A percentile compares a stretch with the other conserved stretches of the same genome.
Conservation (phyloP, 2,329 filamentous ascomycete genomes). For the Nemania sp. region DNA sequence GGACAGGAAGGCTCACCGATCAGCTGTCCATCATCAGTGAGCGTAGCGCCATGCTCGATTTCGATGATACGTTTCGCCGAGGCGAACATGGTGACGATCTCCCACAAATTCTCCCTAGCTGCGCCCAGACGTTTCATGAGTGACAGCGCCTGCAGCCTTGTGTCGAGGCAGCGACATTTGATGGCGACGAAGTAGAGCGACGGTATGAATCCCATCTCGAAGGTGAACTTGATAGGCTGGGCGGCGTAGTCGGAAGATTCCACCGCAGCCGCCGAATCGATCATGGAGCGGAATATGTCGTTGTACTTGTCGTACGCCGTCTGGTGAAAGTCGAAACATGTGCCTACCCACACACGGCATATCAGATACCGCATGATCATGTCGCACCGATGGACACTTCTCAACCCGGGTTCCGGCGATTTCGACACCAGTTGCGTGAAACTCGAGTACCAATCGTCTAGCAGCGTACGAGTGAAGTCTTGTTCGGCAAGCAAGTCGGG, state of each 20-base stretch:
- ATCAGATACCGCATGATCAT: conserved; percentile 41
- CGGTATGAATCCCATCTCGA: conserved; percentile 47
- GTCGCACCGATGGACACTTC: conserved; percentile 12
- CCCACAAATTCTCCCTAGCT: conserved; percentile 44
- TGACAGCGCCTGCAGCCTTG: conserved; percentile 41
- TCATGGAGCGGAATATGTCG: conserved; percentile 38
- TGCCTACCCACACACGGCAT: conserved; percentile 40
- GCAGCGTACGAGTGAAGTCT: conserved; percentile 22
- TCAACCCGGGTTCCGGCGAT: not conserved
- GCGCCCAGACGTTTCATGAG: conserved; percentile 39
- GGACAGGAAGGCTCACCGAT: conserved; percentile 26
- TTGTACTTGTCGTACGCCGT: conserved; percentile 41
- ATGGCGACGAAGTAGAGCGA: conserved; percentile 44
- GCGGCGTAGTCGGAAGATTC: conserved; percentile 3
- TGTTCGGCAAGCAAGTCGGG: conserved; percentile 32
- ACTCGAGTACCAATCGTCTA: conserved; percentile 38
- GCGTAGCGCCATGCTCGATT: conserved; percentile 43
- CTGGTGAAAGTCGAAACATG: conserved; percentile 39
- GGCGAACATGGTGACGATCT: conserved; percentile 38
- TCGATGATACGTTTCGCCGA: conserved; percentile 42
- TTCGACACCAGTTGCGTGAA: conserved; percentile 30
- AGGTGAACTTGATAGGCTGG: conserved; percentile 40
- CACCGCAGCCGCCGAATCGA: conserved; percentile 33
- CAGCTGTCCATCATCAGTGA: conserved; percentile 30
- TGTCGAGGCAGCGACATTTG: conserved; percentile 45